phyloP scores from a whole-genome alignment of 176 grass and related monocot species.

The Eleusine indica region DNA sequence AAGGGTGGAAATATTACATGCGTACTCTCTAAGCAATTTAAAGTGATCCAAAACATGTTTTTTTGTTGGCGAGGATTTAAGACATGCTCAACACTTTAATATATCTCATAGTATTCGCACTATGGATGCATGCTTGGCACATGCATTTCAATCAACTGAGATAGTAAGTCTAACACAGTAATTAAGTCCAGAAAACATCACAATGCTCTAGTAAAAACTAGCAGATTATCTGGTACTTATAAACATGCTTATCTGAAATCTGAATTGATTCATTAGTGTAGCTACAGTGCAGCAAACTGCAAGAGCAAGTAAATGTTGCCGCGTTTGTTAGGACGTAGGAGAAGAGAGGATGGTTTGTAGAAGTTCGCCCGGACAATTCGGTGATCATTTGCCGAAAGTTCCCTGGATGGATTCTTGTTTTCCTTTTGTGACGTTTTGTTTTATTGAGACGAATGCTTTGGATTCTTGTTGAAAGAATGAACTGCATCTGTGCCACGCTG shows the following conservation, averaged over 20 bases:
- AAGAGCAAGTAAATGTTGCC: neutral
- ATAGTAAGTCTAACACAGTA: too few relatives aligned
- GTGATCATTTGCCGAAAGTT: neutral
- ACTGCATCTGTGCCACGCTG: neutral
- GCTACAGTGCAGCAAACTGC: neutral
- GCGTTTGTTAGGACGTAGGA: neutral
- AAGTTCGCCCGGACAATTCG: neutral
- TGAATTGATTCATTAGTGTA: neutral
- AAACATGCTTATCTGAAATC: neutral
- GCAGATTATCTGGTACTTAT: neutral
- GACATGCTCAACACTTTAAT: too few relatives aligned
- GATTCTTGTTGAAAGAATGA: neutral
- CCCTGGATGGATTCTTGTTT: neutral
- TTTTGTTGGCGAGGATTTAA: neutral
- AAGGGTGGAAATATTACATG: slow-evolving; percentile 7
- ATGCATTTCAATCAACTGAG: too few relatives aligned
- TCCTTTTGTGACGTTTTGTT: neutral
- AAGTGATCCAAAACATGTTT: neutral
- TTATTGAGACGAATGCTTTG: neutral
- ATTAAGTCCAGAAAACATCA: too few relatives aligned
- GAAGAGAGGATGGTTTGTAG: neutral
- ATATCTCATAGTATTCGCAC: too few relatives aligned
- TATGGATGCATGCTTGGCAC: too few relatives aligned
- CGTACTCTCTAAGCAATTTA: slow-evolving; percentile 27
- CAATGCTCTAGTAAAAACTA: too few relatives aligned